Evolutionary conservation across 768 basidiomycete species (phyloP), one percentile per base, ranked within the genome.

Genomic region (Lentinus tigrinus): DNA sequence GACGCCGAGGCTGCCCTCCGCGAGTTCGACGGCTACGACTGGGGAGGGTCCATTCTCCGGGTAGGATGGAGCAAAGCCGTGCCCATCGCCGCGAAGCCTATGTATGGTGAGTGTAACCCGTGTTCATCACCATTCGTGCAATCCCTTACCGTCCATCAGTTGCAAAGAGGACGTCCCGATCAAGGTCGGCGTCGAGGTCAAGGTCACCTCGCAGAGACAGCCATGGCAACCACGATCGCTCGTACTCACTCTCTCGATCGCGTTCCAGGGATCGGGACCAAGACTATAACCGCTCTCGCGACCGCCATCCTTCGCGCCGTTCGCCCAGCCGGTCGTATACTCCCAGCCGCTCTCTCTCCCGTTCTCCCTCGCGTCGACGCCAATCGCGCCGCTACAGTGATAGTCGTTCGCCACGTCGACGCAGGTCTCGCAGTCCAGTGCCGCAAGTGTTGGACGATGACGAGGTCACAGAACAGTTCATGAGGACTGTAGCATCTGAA

Each of bases 41-140:
- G 96, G 97, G 93, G 91, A 56, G 95, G 95, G 7, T 91, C 82
- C 38, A 71, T 92, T 21, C 75, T 99, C 4, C 81, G 93, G 14
- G 93, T 95, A 5, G 94, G 94, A 14, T 99, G 96, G 95, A 96
- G 96, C 69, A 98, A 98, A 74, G 92, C 95, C 2, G 91, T 98
- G 6, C 90, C 94, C 16, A 77, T 97, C 44, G 93, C 89, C 28
- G 75, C 81, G 1, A 89, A 87, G 70, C 79, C 87, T 60, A 80
- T 87, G 78, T 98, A 92, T 76, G 85, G 96, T 97, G 59, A 65
- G 81, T 57, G 28, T 24, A 13, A 4, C 13, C 23, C 42, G 42
- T 39, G 9, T 26, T 7, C 23, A 3, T 36, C 27, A 11, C 14
- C n/a, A 6, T 3, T 11, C 27, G 21, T 27, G 14, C 1, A 42